These are phyloP conservation scores for Ophiostoma sp. DNA, from an alignment of 2,329 filamentous ascomycete genomes.

Conservation along the genomic window DNA sequence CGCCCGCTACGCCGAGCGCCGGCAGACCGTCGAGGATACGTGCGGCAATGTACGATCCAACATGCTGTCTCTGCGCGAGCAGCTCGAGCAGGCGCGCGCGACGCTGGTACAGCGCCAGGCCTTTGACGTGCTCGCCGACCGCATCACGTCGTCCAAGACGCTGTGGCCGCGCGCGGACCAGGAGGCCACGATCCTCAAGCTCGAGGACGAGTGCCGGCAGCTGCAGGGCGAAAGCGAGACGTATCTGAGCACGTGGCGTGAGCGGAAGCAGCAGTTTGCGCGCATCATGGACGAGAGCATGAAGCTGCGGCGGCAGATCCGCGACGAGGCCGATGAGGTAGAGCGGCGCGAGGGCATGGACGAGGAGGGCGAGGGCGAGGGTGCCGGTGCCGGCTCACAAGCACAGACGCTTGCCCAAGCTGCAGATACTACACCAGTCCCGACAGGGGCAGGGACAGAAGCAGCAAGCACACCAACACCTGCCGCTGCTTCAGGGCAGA, in stretches of 20 bases:
- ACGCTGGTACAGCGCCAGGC: conserved; percentile 72
- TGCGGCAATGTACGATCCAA: conserved; percentile 72
- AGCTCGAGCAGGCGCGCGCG: conserved; percentile 69
- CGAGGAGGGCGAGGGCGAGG: conserved; percentile 59
- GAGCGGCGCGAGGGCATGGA: conserved; percentile 80
- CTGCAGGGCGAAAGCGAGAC: conserved; percentile 77
- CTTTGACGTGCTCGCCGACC: conserved; percentile 83
- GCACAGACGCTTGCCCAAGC: conserved; percentile 32
- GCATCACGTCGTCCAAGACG: conserved; percentile 74
- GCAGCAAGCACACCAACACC: neutral
- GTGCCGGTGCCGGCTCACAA: conserved; percentile 42
- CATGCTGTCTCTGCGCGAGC: conserved; percentile 62
- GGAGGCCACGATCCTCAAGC: conserved; percentile 66
- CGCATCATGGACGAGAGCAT: conserved; percentile 88
- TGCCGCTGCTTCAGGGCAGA: neutral
- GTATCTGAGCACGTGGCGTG: conserved; percentile 77
- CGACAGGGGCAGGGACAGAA: neutral
- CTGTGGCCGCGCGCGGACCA: conserved; percentile 82
- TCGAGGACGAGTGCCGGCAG: conserved; percentile 83
- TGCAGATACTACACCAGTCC: conserved; percentile 25
- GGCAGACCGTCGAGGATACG: conserved; percentile 69
- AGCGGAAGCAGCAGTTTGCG: conserved; percentile 79
- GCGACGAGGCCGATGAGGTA: conserved; percentile 92
- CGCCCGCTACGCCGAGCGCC: conserved; percentile 74
- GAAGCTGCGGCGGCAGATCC: conserved; percentile 75